These are phyloP conservation scores for Raphanus hybrid DNA, from an alignment of 441 rosid species.

Conservation along the genomic window DNA sequence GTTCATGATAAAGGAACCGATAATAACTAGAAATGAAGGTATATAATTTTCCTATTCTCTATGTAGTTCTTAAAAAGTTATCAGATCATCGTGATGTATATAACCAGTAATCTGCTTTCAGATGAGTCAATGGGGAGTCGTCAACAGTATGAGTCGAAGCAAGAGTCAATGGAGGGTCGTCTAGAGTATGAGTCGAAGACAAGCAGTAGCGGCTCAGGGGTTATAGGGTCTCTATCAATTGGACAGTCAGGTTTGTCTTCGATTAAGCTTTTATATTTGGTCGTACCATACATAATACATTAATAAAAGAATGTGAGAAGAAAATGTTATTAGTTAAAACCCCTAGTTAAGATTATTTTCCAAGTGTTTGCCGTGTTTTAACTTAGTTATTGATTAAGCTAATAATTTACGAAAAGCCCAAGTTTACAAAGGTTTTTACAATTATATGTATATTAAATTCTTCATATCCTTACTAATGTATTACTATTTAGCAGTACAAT, in stretches of 20 bases:
- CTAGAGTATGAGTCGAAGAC: neutral
- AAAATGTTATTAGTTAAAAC: neutral
- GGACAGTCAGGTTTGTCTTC: constrained; percentile 20
- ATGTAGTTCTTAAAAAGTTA: neutral
- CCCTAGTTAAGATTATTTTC: no score
- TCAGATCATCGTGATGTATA: neutral
- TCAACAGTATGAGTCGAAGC: neutral
- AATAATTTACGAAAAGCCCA: neutral
- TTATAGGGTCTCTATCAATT: constrained; percentile 13
- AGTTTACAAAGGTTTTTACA: neutral
- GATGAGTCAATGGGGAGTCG: neutral
- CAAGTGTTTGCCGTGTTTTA: neutral
- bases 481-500: neutral
- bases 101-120: neutral
- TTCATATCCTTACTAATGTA: neutral
- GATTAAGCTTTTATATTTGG: neutral
- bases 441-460: neutral
- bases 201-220: neutral
- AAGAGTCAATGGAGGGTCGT: neutral
- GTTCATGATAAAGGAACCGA: constrained; percentile 12
- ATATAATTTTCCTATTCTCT: neutral
- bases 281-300: neutral
- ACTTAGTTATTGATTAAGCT: neutral
- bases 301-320: neutral
- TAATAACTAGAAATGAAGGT: neutral